Percentiles rank a stretch among this genome's conserved stretches.
phyloP scores from a whole-genome alignment of 225 moss, liverwort and hornwort genomes.

The Sphagnum contortum region DNA sequence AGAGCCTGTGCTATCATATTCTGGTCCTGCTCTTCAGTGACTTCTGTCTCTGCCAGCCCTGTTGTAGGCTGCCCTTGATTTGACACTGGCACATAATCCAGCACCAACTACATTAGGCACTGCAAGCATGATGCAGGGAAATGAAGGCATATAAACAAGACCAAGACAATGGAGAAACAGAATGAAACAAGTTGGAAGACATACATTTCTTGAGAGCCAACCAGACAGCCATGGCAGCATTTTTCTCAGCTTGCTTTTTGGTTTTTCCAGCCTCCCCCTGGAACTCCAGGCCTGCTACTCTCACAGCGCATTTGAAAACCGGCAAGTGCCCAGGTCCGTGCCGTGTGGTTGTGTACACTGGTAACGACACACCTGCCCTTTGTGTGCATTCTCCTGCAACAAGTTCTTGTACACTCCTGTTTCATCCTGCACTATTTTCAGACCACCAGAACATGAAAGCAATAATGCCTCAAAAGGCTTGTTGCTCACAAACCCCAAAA shows the following conservation, averaged over 20 bases:
- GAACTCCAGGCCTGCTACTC: conserved; percentile 78
- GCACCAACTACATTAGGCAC: not conserved
- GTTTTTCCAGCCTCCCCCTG: conserved; percentile 91
- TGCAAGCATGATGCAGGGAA: too few species aligned
- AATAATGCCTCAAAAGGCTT: not conserved
- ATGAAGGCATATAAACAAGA: not conserved
- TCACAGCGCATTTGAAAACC: conserved; percentile 93
- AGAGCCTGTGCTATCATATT: conserved; percentile 86
- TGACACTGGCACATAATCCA: conserved; percentile 37
- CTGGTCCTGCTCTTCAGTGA: conserved; percentile 97
- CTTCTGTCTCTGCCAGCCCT: conserved; percentile 51
- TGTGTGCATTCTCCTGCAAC: conserved; percentile 89
- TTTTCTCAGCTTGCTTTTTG: conserved; percentile 98
- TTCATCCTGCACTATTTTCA: conserved; percentile 59
- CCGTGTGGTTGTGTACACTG: conserved; percentile 80
- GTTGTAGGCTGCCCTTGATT: conserved; percentile 60
- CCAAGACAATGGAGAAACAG: not conserved
- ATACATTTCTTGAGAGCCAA: conserved; percentile 87
- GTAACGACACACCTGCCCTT: conserved; percentile 91
- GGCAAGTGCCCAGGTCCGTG: conserved; percentile 99
- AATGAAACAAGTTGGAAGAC: conserved; percentile 2
- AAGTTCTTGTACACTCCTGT: conserved; percentile 98
- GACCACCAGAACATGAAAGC: not conserved
- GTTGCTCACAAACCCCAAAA: not conserved
- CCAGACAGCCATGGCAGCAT: conserved; percentile 99